These are phyloP conservation scores for Sporothrix inflata DNA, from an alignment of 2,329 filamentous ascomycete genomes.

Conservation along the genomic window DNA sequence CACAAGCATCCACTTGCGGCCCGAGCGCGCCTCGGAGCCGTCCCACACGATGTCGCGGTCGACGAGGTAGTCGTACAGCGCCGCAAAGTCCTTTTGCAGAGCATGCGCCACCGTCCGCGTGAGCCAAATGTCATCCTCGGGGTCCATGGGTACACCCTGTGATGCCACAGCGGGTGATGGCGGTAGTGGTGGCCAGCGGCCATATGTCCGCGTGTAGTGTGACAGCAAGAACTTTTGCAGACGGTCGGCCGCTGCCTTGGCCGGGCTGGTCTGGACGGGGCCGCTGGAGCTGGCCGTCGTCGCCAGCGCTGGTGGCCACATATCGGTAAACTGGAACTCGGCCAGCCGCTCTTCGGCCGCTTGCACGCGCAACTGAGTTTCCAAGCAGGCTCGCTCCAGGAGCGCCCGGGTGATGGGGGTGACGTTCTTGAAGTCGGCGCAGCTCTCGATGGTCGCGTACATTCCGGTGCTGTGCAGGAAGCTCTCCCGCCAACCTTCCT, in stretches of 20 bases:
- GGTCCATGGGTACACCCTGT: conserved; percentile 36
- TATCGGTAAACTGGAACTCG: conserved; percentile 62
- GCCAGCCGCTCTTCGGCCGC: conserved; percentile 64
- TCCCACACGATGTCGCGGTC: conserved; percentile 70
- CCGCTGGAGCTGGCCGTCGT: conserved; percentile 39
- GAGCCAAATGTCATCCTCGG: conserved; percentile 60
- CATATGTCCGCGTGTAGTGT: conserved; percentile 61
- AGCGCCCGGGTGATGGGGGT: conserved; percentile 66
- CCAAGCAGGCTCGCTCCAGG: conserved; percentile 63
- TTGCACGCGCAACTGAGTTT: conserved; percentile 64
- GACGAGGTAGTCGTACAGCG: conserved; percentile 71
- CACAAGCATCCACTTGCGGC: conserved; percentile 67
- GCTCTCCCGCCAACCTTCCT: conserved; percentile 68
- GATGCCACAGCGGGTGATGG: conserved; percentile 28
- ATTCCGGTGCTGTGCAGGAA: conserved; percentile 70
- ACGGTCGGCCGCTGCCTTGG: conserved; percentile 60
- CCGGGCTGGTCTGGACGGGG: conserved; percentile 42
- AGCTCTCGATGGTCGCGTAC: conserved; percentile 56
- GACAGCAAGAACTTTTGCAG: conserved; percentile 63
- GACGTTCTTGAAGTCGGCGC: conserved; percentile 60
- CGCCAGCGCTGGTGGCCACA: conserved; percentile 55
- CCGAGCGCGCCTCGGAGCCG: conserved; percentile 61
- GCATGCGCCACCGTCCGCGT: conserved; percentile 59
- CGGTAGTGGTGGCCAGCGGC: conserved; percentile 59
- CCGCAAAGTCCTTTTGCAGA: conserved; percentile 68